Base-by-base conservation (phyloP, 192 early-diverging fungal species). In the Gonapodya sp. region DNA sequence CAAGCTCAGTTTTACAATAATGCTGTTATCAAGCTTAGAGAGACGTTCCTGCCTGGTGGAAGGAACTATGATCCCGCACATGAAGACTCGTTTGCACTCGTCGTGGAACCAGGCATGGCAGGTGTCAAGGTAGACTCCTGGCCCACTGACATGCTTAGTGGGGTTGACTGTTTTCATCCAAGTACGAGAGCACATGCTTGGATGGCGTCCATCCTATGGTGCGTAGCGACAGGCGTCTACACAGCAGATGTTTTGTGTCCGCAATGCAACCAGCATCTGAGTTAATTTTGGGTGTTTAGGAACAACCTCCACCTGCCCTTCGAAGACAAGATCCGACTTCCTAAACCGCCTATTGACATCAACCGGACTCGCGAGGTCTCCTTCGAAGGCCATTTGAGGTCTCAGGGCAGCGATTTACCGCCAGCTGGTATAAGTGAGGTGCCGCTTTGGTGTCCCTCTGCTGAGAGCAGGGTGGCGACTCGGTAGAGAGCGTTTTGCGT, bases 101-200 rank as follows among this genome's bases (percentile, higher is more conserved):
- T 88, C 34, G 84, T 86, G 35, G 87, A 90, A 1, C 89, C 86
- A 31, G 35, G 86, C 1, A 73, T 87, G 16, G 37, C 35, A 18
- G 35, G 82, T 31, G 80, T 87, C 0, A 72, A 84, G 64, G 75
- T 92, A 2, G 33, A 35, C 33, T 78, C 81, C 0, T 89, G 87
- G 85, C 82, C 85, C 0, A 83, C 87, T 34, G 73, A 86, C 31
- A 83, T 81, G 34, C 79, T 92, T 34, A 89, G 86, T 75, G 82
- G 86, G 75, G 80, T 86, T 73, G 91, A 92, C 73, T 92, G 91
- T 80, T 92, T 92, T 84, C 91, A 92, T 84, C 91, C 91, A 24
- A 81, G 81, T 24, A 78, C 73, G 37, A 73, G 80, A 1, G 82
- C 82, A 18, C 83, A 86, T 79, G 34, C 36, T 18, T 84, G 80